Evolutionary conservation across 768 basidiomycete genomes (phyloP).

Genomic region (Aureoboletus auriporus): DNA sequence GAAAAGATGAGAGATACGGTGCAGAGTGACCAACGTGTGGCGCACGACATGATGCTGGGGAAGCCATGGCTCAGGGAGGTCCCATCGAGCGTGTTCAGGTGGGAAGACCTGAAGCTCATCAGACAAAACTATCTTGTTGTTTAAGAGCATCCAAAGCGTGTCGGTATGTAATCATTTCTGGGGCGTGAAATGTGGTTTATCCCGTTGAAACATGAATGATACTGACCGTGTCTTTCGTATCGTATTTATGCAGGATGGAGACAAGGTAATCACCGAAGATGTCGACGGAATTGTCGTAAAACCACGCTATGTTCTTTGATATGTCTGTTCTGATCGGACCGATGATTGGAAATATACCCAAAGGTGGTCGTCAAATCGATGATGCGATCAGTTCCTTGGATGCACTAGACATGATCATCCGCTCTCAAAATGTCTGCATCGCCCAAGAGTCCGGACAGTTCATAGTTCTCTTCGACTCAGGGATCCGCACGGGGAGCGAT

Average conservation of each 20-base stretch:
- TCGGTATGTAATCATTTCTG: conserved; percentile 50
- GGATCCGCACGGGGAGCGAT: conserved; percentile 80
- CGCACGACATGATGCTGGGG: conserved; percentile 43
- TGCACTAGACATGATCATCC: conserved; percentile 66
- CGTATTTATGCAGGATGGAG: conserved; percentile 39
- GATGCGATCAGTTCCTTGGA: conserved; percentile 79
- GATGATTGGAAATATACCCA: background rate
- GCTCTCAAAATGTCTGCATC: conserved; percentile 51
- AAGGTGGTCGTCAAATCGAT: conserved; percentile 76
- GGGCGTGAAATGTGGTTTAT: no score
- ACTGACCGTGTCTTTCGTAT: no score
- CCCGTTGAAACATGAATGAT: no score
- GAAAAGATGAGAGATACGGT: no score
- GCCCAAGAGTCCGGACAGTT: conserved; percentile 62
- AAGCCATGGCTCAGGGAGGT: conserved; percentile 58
- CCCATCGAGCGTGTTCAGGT: conserved; percentile 61
- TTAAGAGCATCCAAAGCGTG: conserved; percentile 74
- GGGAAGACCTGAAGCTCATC: conserved; percentile 70
- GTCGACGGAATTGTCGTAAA: conserved; percentile 46
- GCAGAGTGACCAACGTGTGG: conserved; percentile 46
- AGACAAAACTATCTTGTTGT: conserved; percentile 64
- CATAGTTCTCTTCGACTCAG: conserved; percentile 65
- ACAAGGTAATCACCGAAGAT: conserved; percentile 41
- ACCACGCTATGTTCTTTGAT: conserved; percentile 26
- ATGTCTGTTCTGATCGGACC: background rate